A percentile compares a stretch with the other conserved stretches of the same genome.
Evolutionary conservation across 208 protist species (phyloP).

Genomic region (Leishmania major): DNA sequence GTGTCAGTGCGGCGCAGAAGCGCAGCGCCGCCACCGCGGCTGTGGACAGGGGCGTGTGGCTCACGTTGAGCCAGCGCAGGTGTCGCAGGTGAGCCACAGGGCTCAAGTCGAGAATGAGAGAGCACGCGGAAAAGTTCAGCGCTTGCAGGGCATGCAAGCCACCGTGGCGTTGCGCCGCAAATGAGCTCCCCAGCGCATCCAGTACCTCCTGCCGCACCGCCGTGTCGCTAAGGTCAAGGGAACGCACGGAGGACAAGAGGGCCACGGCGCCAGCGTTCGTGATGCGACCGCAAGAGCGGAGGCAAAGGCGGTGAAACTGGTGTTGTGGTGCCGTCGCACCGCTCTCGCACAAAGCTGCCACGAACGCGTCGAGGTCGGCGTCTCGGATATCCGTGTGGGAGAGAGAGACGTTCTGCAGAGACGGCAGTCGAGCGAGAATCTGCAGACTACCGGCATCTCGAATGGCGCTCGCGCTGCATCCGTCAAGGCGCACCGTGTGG

Average conservation of each 20-base stretch:
- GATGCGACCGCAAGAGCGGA: slow-evolving; percentile 8
- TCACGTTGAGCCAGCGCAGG: slow-evolving; percentile 1
- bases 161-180: neutral
- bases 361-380: slow-evolving; percentile 3
- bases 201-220: slow-evolving; percentile 16
- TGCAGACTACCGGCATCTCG: neutral
- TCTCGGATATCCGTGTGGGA: slow-evolving; percentile 5
- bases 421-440: slow-evolving; percentile 8
- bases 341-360: neutral
- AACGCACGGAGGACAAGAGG: slow-evolving; percentile 5
- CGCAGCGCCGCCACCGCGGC: neutral
- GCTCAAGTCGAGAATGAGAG: neutral
- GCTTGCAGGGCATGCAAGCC: neutral
- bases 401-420: slow-evolving; percentile 15
- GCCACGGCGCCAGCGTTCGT: neutral
- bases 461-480: slow-evolving; percentile 1
- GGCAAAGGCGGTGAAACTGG: slow-evolving; percentile 10
- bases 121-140: slow-evolving; percentile 1
- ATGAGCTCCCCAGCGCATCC: neutral
- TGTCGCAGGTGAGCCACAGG: neutral
- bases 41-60: slow-evolving; percentile 1
- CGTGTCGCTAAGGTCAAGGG: slow-evolving; percentile 16
- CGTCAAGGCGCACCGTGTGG: slow-evolving; percentile 14
- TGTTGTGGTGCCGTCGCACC: neutral
- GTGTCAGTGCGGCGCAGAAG: slow-evolving; percentile 1